Conservation (phyloP, 2,329 filamentous ascomycete species). For the Trichoderma polysporum region DNA sequence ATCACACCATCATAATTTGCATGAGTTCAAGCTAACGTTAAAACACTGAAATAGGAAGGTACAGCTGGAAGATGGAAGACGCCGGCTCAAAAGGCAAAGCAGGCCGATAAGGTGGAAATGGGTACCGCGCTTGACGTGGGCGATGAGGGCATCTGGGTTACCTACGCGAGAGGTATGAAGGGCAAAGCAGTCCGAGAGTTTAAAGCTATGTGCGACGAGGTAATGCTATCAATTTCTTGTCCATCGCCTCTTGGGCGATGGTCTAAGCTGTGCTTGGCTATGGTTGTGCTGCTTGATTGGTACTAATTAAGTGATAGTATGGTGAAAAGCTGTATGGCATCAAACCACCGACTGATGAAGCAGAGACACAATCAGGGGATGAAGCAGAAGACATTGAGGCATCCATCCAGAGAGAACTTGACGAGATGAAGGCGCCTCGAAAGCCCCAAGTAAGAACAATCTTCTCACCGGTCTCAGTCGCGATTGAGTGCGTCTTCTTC, state of each 20-base stretch:
- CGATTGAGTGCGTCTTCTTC: constrained; percentile 64
- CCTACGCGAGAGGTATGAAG: constrained; percentile 71
- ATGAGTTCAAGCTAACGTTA: neutral
- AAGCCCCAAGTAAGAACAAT: constrained; percentile 44
- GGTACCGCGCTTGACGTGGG: constrained; percentile 60
- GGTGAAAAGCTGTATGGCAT: constrained; percentile 61
- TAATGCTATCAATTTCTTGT: neutral
- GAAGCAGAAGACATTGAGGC: constrained; percentile 39
- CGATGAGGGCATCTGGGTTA: constrained; percentile 75
- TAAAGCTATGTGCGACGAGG: constrained; percentile 64
- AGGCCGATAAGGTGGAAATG: constrained; percentile 41
- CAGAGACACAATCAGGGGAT: constrained; percentile 25
- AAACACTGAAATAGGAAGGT: constrained; percentile 42
- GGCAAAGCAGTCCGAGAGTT: constrained; percentile 68
- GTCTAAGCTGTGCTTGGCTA: neutral
- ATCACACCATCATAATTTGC: neutral
- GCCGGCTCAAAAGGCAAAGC: constrained; percentile 55
- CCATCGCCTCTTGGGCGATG: neutral
- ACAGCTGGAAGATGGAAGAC: constrained; percentile 61
- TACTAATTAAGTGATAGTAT: constrained; percentile 50
- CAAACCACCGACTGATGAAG: constrained; percentile 35
- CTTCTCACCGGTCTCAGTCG: constrained; percentile 55
- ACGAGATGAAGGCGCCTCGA: constrained; percentile 51
- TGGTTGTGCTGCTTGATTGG: constrained; percentile 20
- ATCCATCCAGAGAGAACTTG: constrained; percentile 70